A percentile compares a stretch with the other conserved stretches of the same genome.
Evolutionary conservation across 2,329 filamentous ascomycete genomes (phyloP).

Genomic region (Alternaria sp.): DNA sequence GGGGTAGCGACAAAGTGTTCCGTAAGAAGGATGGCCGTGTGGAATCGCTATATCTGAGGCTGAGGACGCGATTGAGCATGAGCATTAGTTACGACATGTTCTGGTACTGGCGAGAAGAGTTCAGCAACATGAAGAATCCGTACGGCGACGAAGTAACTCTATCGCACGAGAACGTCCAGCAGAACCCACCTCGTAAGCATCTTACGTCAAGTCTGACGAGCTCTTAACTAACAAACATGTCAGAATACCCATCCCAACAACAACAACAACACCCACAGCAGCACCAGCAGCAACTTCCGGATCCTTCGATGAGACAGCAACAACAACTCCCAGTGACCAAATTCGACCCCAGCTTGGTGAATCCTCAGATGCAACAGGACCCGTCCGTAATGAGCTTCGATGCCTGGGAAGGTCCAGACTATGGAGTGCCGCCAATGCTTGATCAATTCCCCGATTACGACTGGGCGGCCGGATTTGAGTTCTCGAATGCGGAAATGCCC

Average conservation of each 20-base stretch:
- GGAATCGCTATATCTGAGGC: slow-evolving; percentile 40
- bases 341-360: slow-evolving; percentile 34
- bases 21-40: slow-evolving; percentile 39
- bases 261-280: slow-evolving; percentile 9
- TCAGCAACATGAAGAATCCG: slow-evolving; percentile 45
- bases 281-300: slow-evolving; percentile 18
- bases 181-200: slow-evolving; percentile 39
- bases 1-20: slow-evolving; percentile 44
- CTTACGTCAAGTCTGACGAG: neutral
- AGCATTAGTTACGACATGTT: slow-evolving; percentile 50
- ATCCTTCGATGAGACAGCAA: slow-evolving; percentile 19
- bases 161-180: slow-evolving; percentile 30
- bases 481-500: slow-evolving; percentile 38
- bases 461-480: slow-evolving; percentile 47
- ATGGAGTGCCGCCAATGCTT: slow-evolving; percentile 37
- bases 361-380: slow-evolving; percentile 27
- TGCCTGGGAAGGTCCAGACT: slow-evolving; percentile 37
- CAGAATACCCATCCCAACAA: slow-evolving; percentile 26
- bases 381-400: slow-evolving; percentile 35
- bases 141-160: slow-evolving; percentile 40
- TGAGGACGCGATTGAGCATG: slow-evolving; percentile 46
- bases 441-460: slow-evolving; percentile 49
- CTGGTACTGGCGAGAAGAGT: slow-evolving; percentile 50
- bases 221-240: slow-evolving; percentile 14
- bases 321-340: slow-evolving; percentile 33